Evolutionary conservation across 352 stramenopile genomes (phyloP).

Genomic region (Phytophthora ohioensis): DNA sequence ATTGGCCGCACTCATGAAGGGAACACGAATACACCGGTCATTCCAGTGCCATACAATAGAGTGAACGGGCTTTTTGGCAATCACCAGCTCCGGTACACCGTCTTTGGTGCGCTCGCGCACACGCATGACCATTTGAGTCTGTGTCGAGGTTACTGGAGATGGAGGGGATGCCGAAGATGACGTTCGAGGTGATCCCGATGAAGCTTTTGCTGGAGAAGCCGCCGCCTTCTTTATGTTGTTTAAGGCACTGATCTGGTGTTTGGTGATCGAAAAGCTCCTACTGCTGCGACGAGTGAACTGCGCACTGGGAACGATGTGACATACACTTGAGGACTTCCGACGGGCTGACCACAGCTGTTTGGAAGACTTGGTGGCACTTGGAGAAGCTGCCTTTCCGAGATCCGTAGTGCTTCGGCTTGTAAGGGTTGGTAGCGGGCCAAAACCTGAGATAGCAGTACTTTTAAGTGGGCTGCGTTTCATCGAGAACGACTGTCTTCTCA

Average conservation of each 20-base stretch:
- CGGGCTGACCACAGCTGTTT: constrained; percentile 45
- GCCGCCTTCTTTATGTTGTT: constrained; percentile 28
- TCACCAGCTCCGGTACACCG: constrained; percentile 67
- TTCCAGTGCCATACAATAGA: constrained; percentile 73
- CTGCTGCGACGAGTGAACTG: constrained; percentile 24
- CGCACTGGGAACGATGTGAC: constrained; percentile 17
- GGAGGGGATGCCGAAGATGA: constrained; percentile 23
- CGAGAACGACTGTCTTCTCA: constrained; percentile 71
- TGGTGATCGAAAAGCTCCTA: constrained; percentile 34
- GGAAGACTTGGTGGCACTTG: constrained; percentile 7
- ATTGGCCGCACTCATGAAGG: constrained; percentile 42
- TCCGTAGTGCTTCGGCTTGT: not conserved
- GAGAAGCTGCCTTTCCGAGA: not conserved
- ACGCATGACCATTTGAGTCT: constrained; percentile 66
- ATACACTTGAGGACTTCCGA: constrained; percentile 70
- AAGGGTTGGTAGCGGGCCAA: not conserved
- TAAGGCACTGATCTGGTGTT: constrained; percentile 31
- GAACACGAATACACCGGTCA: constrained; percentile 61
- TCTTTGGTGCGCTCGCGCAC: constrained; percentile 60
- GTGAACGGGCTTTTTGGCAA: constrained; percentile 60
- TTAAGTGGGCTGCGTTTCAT: constrained; percentile 72
- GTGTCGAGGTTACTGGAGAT: constrained; percentile 22
- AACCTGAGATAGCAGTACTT: constrained; percentile 23
- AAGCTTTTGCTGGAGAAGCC: constrained; percentile 14
- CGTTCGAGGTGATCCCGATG: constrained; percentile 10